These are phyloP conservation scores for Leccinum obscurum DNA, from an alignment of 768 basidiomycete genomes.

Conservation along the genomic window DNA sequence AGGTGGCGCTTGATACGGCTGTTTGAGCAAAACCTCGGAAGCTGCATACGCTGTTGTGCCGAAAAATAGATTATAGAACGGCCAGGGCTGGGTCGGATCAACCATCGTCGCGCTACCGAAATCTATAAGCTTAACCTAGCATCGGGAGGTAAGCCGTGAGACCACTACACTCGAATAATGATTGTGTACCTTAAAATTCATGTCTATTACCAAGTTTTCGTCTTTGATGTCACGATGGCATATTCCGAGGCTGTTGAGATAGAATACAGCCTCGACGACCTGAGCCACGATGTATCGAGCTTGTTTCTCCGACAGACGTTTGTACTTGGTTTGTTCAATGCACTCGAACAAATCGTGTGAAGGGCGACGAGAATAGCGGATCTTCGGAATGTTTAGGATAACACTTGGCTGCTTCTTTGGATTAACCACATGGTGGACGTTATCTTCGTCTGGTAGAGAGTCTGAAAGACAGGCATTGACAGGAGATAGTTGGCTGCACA, in stretches of 20 bases:
- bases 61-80: constrained; percentile 78
- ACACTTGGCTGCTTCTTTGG: constrained; percentile 13
- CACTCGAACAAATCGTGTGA: constrained; percentile 96
- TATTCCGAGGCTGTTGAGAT: constrained; percentile 80
- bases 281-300: constrained; percentile 85
- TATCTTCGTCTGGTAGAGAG: constrained; percentile 13
- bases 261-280: constrained; percentile 81
- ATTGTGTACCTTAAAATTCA: constrained; percentile 57
- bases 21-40: constrained; percentile 88
- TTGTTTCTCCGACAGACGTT: constrained; percentile 73
- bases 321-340: constrained; percentile 84
- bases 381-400: constrained; percentile 30
- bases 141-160: constrained; percentile 14
- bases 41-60: constrained; percentile 96
- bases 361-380: constrained; percentile 62
- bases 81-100: constrained; percentile 60
- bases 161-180: not conserved
- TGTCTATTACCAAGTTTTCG: constrained; percentile 86
- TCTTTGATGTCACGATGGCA: constrained; percentile 97
- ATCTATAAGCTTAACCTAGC: constrained; percentile 90
- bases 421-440: constrained; percentile 5
- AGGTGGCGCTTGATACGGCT: constrained; percentile 87
- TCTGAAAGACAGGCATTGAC: constrained; percentile 20
- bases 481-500: constrained; percentile 25
- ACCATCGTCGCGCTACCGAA: constrained; percentile 87